Percentiles rank a stretch among this genome's conserved stretches.
These are phyloP conservation scores for Gynochthodes officinalis DNA, from an alignment of 257 asterid genomes.

Conservation along the genomic window DNA sequence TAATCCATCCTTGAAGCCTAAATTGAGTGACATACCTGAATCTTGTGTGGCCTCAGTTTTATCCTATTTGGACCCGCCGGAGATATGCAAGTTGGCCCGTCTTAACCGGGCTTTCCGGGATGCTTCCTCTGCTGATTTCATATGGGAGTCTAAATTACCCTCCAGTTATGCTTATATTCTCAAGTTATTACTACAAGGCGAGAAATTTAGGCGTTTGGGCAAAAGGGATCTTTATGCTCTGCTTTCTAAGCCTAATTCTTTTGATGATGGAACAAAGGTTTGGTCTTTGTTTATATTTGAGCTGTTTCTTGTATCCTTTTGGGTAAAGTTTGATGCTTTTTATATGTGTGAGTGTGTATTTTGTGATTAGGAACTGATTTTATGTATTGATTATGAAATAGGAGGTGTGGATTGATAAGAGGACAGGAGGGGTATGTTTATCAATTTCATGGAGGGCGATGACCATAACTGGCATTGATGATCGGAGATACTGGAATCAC, in stretches of 20 bases:
- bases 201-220: conserved; percentile 19
- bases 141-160: conserved; percentile 76
- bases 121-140: conserved; percentile 84
- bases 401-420: conserved; percentile 88
- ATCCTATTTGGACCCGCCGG: conserved; percentile 67
- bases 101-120: conserved; percentile 57
- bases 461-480: conserved; percentile 81
- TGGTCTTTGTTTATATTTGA: neutral
- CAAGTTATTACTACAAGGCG: conserved; percentile 34
- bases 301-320: neutral
- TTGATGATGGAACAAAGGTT: conserved; percentile 77
- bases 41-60: conserved; percentile 67
- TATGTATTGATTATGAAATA: conserved; percentile 18
- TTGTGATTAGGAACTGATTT: neutral
- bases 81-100: conserved; percentile 70
- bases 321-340: neutral
- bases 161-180: conserved; percentile 48
- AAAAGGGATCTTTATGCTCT: conserved; percentile 58
- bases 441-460: conserved; percentile 70
- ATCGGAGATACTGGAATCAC: conserved; percentile 88
- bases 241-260: conserved; percentile 45
- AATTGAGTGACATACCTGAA: conserved; percentile 79
- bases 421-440: conserved; percentile 70
- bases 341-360: neutral
- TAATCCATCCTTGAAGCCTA: conserved; percentile 24